Base-by-base conservation (phyloP, 306 rosid genomes). In the Rubus idaeus region DNA sequence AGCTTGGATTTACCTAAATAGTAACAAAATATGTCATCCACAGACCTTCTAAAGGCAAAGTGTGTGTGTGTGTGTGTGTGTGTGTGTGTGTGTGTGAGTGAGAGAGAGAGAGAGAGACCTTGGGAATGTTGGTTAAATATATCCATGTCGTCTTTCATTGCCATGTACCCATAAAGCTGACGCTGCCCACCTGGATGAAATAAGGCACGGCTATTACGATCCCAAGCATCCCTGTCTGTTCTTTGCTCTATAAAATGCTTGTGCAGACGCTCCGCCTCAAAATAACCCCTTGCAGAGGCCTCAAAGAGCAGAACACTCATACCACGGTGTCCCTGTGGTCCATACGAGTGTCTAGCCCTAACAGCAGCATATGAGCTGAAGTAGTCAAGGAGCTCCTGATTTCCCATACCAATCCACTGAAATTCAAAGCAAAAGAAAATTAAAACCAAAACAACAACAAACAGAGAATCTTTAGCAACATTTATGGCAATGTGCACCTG, bases 281-380 rank as follows among this genome's bases (percentile, higher is more conserved):
- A 74, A 84, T 87, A 93, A 60, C 98, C 98, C 49, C 85, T 74
- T 5, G 93, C 97, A 2, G 98, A 88, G 42, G 88, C 79, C 90
- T 93, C 98, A 87, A 93, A 93, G 37, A 93, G 87, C 76, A 93
- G 70, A 71, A 91, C 74, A 81, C 98, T 93, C 87, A 91, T 82
- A 81, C 98, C 97, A 44, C 97, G 90, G 79, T 93, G 98, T 76
- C 97, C 98, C 16, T 87, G 90, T 4, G 98, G 98, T 73, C 98
- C 98, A 82, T 93, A 93, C 0, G 98, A 79, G 76, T 93, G 98
- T 2, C 92, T 84, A 1, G 97, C 93, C 80, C 70, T 93, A 39
- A 11, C 63, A 67, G 97, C 90, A 68, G 78, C 79, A 67, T 91
- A 93, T 8, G 86, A 0, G 79, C 83, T 73, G 76, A 93, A 93